Evolutionary conservation across 345 rosid genomes (phyloP).

Genomic region (Kandelia obovata): DNA sequence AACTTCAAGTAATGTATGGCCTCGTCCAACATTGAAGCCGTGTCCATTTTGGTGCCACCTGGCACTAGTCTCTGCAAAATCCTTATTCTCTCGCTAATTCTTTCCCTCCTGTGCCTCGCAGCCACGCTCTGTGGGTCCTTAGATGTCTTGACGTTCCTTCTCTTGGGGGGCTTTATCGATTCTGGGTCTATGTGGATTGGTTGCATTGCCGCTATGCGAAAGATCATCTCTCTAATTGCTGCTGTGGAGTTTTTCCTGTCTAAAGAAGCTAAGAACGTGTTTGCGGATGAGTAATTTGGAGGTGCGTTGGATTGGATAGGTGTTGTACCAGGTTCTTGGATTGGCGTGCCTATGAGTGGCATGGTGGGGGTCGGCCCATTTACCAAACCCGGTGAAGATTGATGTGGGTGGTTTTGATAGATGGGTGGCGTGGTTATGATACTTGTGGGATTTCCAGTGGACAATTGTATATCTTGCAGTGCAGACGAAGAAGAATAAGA

Average conservation of each 20-base stretch:
- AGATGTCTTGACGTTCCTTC: constrained; percentile 82
- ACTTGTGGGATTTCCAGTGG: constrained; percentile 14
- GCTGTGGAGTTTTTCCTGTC: constrained; percentile 46
- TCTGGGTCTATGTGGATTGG: constrained; percentile 86
- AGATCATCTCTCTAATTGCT: constrained; percentile 84
- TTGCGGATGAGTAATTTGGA: constrained; percentile 19
- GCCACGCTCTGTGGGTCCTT: constrained; percentile 97
- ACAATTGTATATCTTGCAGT: constrained; percentile 31
- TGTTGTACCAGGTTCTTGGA: constrained; percentile 24
- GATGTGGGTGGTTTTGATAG: constrained; percentile 1
- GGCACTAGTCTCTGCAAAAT: constrained; percentile 87
- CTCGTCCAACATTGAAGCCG: constrained; percentile 92
- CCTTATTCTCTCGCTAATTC: constrained; percentile 85
- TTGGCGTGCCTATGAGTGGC: constrained; percentile 21
- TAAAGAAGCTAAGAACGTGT: constrained; percentile 28
- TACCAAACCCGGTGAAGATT: background rate
- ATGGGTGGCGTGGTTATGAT: background rate
- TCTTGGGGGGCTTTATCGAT: constrained; percentile 76
- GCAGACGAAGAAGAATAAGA: background rate
- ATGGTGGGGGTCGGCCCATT: background rate
- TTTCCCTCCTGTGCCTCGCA: constrained; percentile 81
- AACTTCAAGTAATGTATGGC: constrained; percentile 92
- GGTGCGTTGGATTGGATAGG: background rate
- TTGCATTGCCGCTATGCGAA: constrained; percentile 81
- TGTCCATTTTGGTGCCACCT: constrained; percentile 94